Base-by-base conservation (phyloP, 2,329 filamentous ascomycete species). In the Aspergillus sergii region DNA sequence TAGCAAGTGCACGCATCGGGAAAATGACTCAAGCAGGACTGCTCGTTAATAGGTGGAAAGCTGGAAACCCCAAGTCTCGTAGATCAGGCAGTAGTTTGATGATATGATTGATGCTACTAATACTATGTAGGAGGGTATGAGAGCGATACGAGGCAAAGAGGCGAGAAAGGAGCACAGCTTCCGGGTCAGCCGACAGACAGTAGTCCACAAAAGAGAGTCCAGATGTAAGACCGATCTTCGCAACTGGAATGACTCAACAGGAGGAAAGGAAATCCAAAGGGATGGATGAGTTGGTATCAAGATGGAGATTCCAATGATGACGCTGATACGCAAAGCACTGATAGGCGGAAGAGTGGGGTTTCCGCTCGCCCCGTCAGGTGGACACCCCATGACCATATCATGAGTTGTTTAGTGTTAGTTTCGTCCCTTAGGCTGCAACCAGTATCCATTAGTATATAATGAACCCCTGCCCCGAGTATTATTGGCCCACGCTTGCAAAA, bases 281-380 rank as follows among this genome's bases (percentile, higher is more conserved):
- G 21, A 23, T 12, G 30, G 26, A 32, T 59, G 32, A 59, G 45
- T 59, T 53, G 30, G 30, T 36, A 19, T 26, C 21, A 46, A 30
- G 19, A 53, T 34, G 34, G 9, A 14, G 45, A 41, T 11, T n/a
- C 23, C 16, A 56, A 59, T 64, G 62, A 65, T 68, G 67, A 67
- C 61, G 67, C 57, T 53, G 59, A 62, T 63, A 62, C 32, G 51
- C 41, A 39, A 51, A 59, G 36, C 41, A 64, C 65, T 65, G 65
- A 64, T 66, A 66, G 64, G 64, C 57, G 30, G 63, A 60, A 51
- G 62, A 64, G 68, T 66, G 68, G 68, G 68, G 68, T 57, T 34
- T 60, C 59, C 48, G 48, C 28, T 28, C 63, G 48, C 28, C 48
- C 65, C 63, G 64, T 67, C 65, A 66, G 61, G 65, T 68, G 65